Conservation (phyloP, 2,329 filamentous ascomycete species). For the Lasiodiplodia hormozganensis region DNA sequence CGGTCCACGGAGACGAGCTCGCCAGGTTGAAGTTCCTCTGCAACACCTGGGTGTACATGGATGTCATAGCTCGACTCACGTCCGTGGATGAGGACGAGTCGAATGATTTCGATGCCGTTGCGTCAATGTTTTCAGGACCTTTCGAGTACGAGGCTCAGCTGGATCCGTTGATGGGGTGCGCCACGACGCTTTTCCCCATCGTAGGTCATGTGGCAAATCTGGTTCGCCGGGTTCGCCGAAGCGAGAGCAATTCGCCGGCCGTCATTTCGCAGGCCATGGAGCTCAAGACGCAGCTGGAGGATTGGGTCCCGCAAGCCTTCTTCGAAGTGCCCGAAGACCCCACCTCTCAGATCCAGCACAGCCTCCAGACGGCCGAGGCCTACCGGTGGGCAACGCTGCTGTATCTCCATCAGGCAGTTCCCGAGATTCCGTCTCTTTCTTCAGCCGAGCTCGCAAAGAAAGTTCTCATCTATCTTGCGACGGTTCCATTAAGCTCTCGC, state of each 20-base stretch:
- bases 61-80: slow-evolving; percentile 73
- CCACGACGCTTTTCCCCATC: slow-evolving; percentile 70
- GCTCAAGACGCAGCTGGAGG: slow-evolving; percentile 65
- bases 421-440: slow-evolving; percentile 68
- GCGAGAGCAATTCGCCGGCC: slow-evolving; percentile 63
- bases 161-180: slow-evolving; percentile 76
- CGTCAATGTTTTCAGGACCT: slow-evolving; percentile 45
- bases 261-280: slow-evolving; percentile 68
- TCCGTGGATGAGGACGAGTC: slow-evolving; percentile 65
- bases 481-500: slow-evolving; percentile 67
- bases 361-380: slow-evolving; percentile 70
- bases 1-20: slow-evolving; percentile 52
- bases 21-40: slow-evolving; percentile 69
- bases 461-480: slow-evolving; percentile 67
- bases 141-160: slow-evolving; percentile 58
- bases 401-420: slow-evolving; percentile 72
- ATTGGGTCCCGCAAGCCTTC: slow-evolving; percentile 65
- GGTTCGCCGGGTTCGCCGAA: slow-evolving; percentile 66
- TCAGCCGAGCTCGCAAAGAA: slow-evolving; percentile 66
- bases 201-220: slow-evolving; percentile 71
- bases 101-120: slow-evolving; percentile 56
- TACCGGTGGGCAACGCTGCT: slow-evolving; percentile 72
- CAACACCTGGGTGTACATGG: slow-evolving; percentile 77
- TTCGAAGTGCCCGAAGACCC: slow-evolving; percentile 70
- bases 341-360: slow-evolving; percentile 66